Evolutionary conservation across 2,329 filamentous ascomycete species (phyloP).

Genomic region (Metarhizium sp.): DNA sequence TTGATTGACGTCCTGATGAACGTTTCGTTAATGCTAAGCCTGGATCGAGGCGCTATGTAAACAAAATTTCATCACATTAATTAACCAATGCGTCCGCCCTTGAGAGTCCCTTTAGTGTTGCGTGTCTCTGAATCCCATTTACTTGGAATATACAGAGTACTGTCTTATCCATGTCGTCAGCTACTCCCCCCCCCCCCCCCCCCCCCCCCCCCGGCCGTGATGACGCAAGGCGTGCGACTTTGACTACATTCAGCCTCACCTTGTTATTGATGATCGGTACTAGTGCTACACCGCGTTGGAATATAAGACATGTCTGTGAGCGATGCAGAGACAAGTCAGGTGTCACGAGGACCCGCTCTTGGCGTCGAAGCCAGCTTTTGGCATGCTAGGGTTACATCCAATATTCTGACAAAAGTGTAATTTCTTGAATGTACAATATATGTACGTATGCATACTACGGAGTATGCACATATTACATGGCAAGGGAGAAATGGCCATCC

Average conservation of each 20-base stretch:
- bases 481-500: no score
- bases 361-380: background rate
- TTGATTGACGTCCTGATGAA: conserved; percentile 2
- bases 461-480: no score
- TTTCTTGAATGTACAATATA: no score
- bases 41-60: background rate
- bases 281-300: conserved; percentile 8
- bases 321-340: conserved; percentile 1
- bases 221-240: no score
- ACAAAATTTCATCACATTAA: background rate
- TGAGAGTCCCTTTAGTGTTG: background rate
- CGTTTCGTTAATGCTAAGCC: background rate
- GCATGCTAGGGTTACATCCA: background rate
- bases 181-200: no score
- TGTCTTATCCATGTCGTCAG: no score
- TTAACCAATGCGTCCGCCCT: background rate
- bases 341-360: background rate
- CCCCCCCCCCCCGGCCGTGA: no score
- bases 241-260: background rate
- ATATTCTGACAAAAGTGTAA: background rate
- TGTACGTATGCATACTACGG: no score
- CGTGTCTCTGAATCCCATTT: background rate
- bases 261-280: background rate
- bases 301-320: conserved; percentile 9
- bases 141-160: background rate